A percentile compares a stretch with the other conserved stretches of the same genome.
phyloP scores from a whole-genome alignment of 306 rosid species.

The Benincasa hispida region DNA sequence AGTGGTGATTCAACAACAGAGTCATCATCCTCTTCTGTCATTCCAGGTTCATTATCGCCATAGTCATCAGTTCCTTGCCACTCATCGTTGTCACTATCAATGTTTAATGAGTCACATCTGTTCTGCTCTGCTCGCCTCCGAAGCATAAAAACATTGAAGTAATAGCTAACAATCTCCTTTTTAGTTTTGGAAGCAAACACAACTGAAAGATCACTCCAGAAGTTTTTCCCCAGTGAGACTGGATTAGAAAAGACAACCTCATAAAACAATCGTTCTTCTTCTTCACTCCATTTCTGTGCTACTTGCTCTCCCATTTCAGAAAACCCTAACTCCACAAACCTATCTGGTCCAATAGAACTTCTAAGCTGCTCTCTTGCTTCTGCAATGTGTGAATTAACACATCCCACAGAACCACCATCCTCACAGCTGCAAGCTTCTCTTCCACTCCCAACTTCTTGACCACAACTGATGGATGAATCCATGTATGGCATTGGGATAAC shows the following conservation, averaged over 20 bases:
- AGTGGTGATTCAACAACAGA: slow-evolving; percentile 56
- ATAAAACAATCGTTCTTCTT: slow-evolving; percentile 54
- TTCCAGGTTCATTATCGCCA: slow-evolving; percentile 34
- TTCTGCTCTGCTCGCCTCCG: slow-evolving; percentile 71
- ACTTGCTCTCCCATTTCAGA: slow-evolving; percentile 76
- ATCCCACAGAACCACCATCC: slow-evolving; percentile 45
- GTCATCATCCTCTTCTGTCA: slow-evolving; percentile 54
- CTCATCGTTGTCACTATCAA: slow-evolving; percentile 89
- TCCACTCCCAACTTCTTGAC: slow-evolving; percentile 39
- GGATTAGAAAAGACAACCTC: slow-evolving; percentile 62
- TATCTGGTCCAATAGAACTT: slow-evolving; percentile 34
- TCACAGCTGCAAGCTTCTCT: slow-evolving; percentile 60
- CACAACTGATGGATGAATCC: slow-evolving; percentile 11
- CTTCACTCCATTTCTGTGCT: slow-evolving; percentile 52
- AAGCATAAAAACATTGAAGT: slow-evolving; percentile 85
- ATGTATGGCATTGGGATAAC: slow-evolving; percentile 62
- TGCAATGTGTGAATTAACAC: slow-evolving; percentile 52
- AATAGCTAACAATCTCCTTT: slow-evolving; percentile 76
- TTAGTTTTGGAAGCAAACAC: slow-evolving; percentile 55
- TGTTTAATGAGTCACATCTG: slow-evolving; percentile 28
- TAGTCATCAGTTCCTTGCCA: slow-evolving; percentile 50
- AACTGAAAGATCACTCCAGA: slow-evolving; percentile 54
- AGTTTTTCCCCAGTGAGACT: slow-evolving; percentile 45
- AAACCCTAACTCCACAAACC: slow-evolving; percentile 42
- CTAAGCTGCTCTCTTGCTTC: slow-evolving; percentile 48